Percentiles rank a stretch among this genome's conserved stretches.
Conservation (phyloP, 2,329 filamentous ascomycete species). For the Neofusicoccum ribis region DNA sequence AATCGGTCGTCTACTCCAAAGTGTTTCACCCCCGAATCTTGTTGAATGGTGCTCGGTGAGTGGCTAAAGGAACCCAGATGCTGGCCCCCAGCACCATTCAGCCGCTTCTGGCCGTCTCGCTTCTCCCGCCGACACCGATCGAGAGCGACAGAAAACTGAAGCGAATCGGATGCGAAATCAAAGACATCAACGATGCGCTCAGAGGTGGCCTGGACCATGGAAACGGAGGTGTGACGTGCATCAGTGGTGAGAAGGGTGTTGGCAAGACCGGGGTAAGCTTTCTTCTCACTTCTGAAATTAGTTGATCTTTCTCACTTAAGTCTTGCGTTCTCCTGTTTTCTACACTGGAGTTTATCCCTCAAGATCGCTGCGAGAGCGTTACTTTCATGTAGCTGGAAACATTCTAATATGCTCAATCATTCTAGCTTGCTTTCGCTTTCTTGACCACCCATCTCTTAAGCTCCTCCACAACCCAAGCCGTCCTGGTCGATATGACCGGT, state of each 20-base stretch:
- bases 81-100: not conserved
- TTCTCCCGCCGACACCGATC: not conserved
- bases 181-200: conserved; percentile 39
- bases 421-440: conserved; percentile 36
- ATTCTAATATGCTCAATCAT: not conserved
- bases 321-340: too few species aligned
- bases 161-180: conserved; percentile 22
- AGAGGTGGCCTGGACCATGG: conserved; percentile 39
- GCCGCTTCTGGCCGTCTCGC: not conserved
- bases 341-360: too few species aligned
- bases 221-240: conserved; percentile 34
- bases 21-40: not conserved
- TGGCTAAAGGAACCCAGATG: not conserved
- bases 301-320: not conserved
- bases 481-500: conserved; percentile 49
- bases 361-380: too few species aligned
- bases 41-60: not conserved
- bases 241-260: conserved; percentile 35
- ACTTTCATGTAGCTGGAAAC: not conserved
- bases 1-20: not conserved
- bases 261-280: conserved; percentile 30
- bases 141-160: not conserved
- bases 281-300: not conserved
- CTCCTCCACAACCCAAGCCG: conserved; percentile 31
- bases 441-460: conserved; percentile 42